phyloP scores from a whole-genome alignment of 2,329 filamentous ascomycete genomes.

The Penicillium sp. region DNA sequence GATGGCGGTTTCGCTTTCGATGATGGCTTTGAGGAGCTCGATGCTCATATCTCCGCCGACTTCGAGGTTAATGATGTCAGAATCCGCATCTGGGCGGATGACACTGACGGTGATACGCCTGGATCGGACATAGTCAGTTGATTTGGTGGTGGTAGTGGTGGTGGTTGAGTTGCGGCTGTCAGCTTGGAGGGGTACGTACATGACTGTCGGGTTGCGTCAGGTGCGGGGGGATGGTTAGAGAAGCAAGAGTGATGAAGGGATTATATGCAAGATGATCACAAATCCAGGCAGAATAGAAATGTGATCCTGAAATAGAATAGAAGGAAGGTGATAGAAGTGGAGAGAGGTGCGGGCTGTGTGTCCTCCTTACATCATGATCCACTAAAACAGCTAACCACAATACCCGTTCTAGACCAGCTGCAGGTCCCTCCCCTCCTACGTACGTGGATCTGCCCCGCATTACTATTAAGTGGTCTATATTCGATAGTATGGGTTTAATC shows the following conservation, averaged over 20 bases:
- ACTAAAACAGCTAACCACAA: not conserved
- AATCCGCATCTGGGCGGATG: constrained; percentile 69
- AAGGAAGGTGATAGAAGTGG: constrained; percentile 1
- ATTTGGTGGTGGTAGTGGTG: too few species aligned
- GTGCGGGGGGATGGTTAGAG: not conserved
- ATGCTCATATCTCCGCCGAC: constrained; percentile 80
- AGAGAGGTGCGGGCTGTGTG: not conserved
- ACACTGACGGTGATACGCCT: constrained; percentile 90
- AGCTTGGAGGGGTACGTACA: not conserved
- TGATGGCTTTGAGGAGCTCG: constrained; percentile 80
- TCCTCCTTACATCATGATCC: constrained; percentile 1
- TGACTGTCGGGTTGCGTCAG: not conserved
- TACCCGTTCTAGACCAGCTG: constrained; percentile 6
- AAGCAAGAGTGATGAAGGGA: not conserved
- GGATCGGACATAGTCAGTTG: constrained; percentile 1
- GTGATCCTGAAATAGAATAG: not conserved
- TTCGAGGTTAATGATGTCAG: constrained; percentile 77
- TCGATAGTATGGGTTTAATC: not conserved
- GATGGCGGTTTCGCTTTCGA: constrained; percentile 79
- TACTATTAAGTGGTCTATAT: not conserved
- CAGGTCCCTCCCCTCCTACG: constrained; percentile 1
- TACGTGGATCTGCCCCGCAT: not conserved
- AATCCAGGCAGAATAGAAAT: not conserved
- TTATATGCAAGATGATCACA: not conserved
- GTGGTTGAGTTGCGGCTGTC: not conserved